Base-by-base conservation (phyloP, 108 stramenopile genomes). In the Aurantiochytrium sp. region DNA sequence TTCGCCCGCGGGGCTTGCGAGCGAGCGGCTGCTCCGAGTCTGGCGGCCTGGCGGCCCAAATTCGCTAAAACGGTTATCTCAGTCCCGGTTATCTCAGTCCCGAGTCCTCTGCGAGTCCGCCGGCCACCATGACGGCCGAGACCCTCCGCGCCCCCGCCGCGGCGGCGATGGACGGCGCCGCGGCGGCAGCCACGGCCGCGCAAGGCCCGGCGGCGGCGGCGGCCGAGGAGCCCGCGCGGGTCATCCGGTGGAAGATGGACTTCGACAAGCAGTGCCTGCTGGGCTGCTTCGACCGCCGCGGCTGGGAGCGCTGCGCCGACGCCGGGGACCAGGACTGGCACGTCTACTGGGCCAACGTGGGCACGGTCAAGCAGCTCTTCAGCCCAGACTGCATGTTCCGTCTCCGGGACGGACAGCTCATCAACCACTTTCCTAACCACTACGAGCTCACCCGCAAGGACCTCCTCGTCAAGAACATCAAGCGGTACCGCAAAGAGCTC, bases 391-490 rank as follows among this genome's bases (percentile, higher is more conserved):
- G 55, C 21, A 91, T 91, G 31, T 52, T 50, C 17, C 91, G 93
- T 17, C 88, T 94, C 10, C 55, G 86, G 27, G 93, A 94, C 69
- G 91, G 69, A 53, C 93, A 94, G 90, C 45, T 93, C 54, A 48
- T 94, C 22, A 91, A 91, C 53, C 93, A 94, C 55, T 94, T 91
- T 42, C 93, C 93, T 2, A 93, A 94, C 86, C 93, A 93, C 68
- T 88, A 65, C 53, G 89, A 90, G 55, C 85, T 93, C 34, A 92
- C 92, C 5, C 90, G 93, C 2, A 93, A 93, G 42, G 93, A 93
- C 55, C 85, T 92, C 1, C 91, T 93, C 90, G 92, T 89, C 1
- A 92, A 93, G 59, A 93, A 93, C 85, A 81, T 92, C 8, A 91
- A 91, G 87, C 90, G 91, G 4, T 93, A 92, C 86, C 52, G 91